Evolutionary conservation across 331 rosid genomes (phyloP).

Genomic region (Pyrus hybrid): DNA sequence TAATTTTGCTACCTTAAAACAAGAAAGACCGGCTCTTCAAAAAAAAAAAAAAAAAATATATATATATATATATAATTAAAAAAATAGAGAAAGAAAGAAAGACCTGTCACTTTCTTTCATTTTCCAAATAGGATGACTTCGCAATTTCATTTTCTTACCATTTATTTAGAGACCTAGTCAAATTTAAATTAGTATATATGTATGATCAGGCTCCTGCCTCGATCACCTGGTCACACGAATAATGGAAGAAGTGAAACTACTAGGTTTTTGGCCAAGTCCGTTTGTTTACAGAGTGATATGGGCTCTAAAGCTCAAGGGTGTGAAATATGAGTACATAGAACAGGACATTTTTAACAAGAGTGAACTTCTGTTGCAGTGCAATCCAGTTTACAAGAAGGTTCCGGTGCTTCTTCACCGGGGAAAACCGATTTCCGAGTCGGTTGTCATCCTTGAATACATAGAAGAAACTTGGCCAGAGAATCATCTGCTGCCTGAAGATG

Average conservation of each 20-base stretch:
- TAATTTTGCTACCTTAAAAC: too few species aligned
- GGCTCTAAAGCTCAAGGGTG: constrained; percentile 29
- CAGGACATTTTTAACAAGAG: constrained; percentile 30
- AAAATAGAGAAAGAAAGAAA: too few species aligned
- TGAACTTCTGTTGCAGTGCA: constrained; percentile 19
- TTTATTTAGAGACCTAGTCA: too few species aligned
- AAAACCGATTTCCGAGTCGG: constrained; percentile 20
- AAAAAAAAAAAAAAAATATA: too few species aligned
- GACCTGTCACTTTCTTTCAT: too few species aligned
- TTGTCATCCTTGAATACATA: constrained; percentile 22
- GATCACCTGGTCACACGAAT: too few species aligned
- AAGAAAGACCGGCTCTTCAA: too few species aligned
- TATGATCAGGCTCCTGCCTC: too few species aligned
- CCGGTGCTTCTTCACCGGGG: constrained; percentile 27
- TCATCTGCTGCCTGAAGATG: constrained; percentile 24
- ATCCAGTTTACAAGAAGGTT: constrained; percentile 28
- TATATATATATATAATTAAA: too few species aligned
- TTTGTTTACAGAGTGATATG: constrained; percentile 21
- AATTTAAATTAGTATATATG: too few species aligned
- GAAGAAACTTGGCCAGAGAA: constrained; percentile 32
- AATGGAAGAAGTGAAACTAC: constrained; percentile 21
- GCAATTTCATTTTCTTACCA: too few species aligned
- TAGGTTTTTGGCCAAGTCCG: constrained; percentile 32
- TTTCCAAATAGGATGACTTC: too few species aligned
- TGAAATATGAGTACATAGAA: constrained; percentile 23